Evolutionary conservation across 768 basidiomycete species (phyloP).

Genomic region (Crassisporium funariophilum): DNA sequence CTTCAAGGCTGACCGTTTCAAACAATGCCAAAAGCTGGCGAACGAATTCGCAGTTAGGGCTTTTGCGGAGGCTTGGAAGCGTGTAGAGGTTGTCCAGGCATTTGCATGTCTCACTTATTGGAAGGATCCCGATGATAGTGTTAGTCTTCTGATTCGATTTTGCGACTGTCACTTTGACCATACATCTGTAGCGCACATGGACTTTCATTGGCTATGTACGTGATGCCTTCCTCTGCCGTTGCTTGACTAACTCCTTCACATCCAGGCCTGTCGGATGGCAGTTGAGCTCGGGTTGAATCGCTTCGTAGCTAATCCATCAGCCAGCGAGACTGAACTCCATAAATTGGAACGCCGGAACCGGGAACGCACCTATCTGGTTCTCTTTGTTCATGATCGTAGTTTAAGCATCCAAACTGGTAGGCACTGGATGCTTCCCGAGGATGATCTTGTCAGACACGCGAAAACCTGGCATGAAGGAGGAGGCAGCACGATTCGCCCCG

Average conservation of each 20-base stretch:
- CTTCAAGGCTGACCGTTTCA: conserved; percentile 69
- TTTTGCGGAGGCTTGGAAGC: conserved; percentile 76
- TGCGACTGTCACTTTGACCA: conserved; percentile 16
- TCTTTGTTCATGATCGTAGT: conserved; percentile 86
- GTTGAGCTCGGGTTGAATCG: conserved; percentile 82
- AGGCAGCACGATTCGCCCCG: conserved; percentile 57
- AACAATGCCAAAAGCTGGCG: conserved; percentile 69
- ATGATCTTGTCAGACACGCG: conserved; percentile 73
- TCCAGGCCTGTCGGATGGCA: conserved; percentile 84
- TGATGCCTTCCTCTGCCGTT: conserved; percentile 17
- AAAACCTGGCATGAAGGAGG: conserved; percentile 70
- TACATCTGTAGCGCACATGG: conserved; percentile 68
- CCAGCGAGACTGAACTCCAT: conserved; percentile 66
- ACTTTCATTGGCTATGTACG: conserved; percentile 84
- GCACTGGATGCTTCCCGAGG: conserved; percentile 88
- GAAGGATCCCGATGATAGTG: conserved; percentile 86
- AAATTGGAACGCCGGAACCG: conserved; percentile 77
- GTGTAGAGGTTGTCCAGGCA: conserved; percentile 87
- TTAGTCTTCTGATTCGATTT: conserved; percentile 32
- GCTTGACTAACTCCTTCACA: conserved; percentile 7
- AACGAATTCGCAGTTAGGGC: conserved; percentile 76
- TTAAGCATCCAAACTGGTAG: conserved; percentile 85
- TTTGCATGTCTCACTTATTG: conserved; percentile 90
- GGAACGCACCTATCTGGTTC: conserved; percentile 83
- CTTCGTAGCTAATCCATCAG: conserved; percentile 54